These are phyloP conservation scores for Coemansia sp. DNA, from an alignment of 192 early-diverging fungal species.

Conservation along the genomic window DNA sequence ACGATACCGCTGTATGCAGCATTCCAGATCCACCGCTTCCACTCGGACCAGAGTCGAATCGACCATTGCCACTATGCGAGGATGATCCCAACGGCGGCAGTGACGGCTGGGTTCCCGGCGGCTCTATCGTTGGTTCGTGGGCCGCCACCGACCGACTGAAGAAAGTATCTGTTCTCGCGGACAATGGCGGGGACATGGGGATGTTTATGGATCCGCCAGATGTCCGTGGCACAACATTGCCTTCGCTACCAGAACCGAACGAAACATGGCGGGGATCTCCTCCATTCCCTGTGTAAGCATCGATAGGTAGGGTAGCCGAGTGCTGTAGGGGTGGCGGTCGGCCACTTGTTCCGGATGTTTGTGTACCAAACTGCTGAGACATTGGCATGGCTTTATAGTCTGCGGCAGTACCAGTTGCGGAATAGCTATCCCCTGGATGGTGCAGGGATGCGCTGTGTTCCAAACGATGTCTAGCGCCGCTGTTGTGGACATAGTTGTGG, in stretches of 20 bases:
- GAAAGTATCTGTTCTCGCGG: conserved; percentile 26
- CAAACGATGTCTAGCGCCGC: background rate
- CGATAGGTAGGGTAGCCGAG: conserved; percentile 29
- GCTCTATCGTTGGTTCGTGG: background rate
- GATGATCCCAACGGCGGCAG: conserved; percentile 19
- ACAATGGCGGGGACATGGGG: conserved; percentile 45
- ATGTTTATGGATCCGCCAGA: conserved; percentile 44
- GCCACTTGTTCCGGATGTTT: background rate
- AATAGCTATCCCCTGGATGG: conserved; percentile 12
- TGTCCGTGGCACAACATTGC: conserved; percentile 12
- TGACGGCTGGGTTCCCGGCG: conserved; percentile 17
- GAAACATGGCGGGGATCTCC: background rate
- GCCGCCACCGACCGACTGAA: conserved; percentile 8
- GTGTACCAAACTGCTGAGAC: conserved; percentile 9
- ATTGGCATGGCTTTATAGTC: conserved; percentile 15
- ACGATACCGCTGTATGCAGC: conserved; percentile 23
- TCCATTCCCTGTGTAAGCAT: background rate
- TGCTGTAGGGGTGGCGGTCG: conserved; percentile 28
- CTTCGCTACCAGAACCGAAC: background rate
- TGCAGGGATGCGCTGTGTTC: background rate
- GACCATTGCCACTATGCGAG: conserved; percentile 13
- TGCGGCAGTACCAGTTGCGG: background rate
- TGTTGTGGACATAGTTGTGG: conserved; percentile 8
- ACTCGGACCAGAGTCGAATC: conserved; percentile 2
- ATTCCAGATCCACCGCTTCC: conserved; percentile 6